A percentile compares a stretch with the other conserved stretches of the same genome.
Evolutionary conservation across 2,329 filamentous ascomycete species (phyloP).

Genomic region (Diaporthe batatas): DNA sequence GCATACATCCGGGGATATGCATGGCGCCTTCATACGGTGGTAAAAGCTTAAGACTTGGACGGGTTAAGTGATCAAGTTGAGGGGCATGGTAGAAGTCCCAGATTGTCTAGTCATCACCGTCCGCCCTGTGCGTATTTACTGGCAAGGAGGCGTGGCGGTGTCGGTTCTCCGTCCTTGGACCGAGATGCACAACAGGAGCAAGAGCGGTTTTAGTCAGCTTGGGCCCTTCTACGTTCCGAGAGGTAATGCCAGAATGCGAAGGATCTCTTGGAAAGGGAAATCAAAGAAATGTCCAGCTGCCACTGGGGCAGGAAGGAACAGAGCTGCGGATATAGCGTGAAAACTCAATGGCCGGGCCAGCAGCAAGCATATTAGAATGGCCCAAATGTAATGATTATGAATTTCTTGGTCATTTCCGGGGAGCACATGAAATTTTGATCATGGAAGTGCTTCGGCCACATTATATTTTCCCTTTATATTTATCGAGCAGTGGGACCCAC

Average conservation of each 20-base stretch:
- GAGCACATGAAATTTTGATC: fast-evolving
- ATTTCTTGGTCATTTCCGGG: background rate
- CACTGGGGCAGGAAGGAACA: background rate
- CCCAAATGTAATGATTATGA: background rate
- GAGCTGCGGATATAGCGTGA: background rate
- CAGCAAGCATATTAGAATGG: background rate
- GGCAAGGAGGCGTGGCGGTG: background rate
- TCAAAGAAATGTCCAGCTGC: background rate
- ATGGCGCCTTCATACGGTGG: too few species aligned
- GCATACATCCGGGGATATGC: too few species aligned
- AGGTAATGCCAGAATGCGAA: constrained; percentile 41
- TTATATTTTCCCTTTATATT: too few species aligned
- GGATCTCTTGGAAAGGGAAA: background rate
- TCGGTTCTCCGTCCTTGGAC: background rate
- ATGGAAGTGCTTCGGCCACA: background rate
- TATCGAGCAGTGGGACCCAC: too few species aligned
- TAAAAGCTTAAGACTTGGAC: too few species aligned
- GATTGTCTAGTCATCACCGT: background rate
- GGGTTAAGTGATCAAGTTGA: background rate
- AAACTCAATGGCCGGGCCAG: background rate
- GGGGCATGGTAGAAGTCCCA: background rate
- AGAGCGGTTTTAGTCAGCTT: too few species aligned
- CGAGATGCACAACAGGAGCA: background rate
- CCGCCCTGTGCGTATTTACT: background rate
- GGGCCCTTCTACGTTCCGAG: background rate